Evolutionary conservation across 495 filamentous ascomycete species (phyloP).

Genomic region (Neurospora sp.): DNA sequence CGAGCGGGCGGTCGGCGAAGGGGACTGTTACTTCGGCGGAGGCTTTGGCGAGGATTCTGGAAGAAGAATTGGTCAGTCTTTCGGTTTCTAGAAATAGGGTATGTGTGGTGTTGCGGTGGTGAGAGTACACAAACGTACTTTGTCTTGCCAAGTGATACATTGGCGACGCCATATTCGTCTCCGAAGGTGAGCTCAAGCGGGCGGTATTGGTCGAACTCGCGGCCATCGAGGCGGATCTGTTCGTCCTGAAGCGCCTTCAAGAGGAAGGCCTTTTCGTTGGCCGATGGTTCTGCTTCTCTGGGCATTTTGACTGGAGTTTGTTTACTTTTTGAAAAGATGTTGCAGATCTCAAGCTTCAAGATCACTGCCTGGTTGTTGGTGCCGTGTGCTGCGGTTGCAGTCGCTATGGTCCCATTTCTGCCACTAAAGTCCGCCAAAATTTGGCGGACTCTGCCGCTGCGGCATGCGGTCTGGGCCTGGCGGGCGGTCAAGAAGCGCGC

Average conservation of each 20-base stretch:
- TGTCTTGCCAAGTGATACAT: constrained; percentile 85
- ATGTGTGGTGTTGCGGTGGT: not conserved
- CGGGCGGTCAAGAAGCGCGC: constrained; percentile 10
- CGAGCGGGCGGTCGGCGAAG: constrained; percentile 80
- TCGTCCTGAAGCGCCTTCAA: constrained; percentile 59
- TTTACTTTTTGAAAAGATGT: constrained; percentile 2
- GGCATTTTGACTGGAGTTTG: constrained; percentile 50
- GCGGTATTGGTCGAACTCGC: constrained; percentile 67
- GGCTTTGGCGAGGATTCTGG: constrained; percentile 71
- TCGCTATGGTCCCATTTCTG: constrained; percentile 18
- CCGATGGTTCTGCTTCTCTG: constrained; percentile 75
- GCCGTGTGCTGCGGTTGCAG: not conserved
- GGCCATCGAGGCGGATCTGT: constrained; percentile 72
- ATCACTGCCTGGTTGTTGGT: constrained; percentile 4
- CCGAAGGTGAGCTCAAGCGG: constrained; percentile 70
- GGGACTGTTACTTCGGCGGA: constrained; percentile 82
- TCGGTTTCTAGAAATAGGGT: not conserved
- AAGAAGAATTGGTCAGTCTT: constrained; percentile 3
- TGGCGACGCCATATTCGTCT: constrained; percentile 82
- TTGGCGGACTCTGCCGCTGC: constrained; percentile 15
- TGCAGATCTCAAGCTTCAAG: not conserved
- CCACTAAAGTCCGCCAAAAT: constrained; percentile 20
- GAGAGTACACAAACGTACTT: constrained; percentile 40
- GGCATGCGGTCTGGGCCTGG: not conserved
- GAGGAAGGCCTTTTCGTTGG: constrained; percentile 68